These are phyloP conservation scores for Capillidium rhysosporum DNA, from an alignment of 371 early-diverging fungal genomes.

Conservation along the genomic window DNA sequence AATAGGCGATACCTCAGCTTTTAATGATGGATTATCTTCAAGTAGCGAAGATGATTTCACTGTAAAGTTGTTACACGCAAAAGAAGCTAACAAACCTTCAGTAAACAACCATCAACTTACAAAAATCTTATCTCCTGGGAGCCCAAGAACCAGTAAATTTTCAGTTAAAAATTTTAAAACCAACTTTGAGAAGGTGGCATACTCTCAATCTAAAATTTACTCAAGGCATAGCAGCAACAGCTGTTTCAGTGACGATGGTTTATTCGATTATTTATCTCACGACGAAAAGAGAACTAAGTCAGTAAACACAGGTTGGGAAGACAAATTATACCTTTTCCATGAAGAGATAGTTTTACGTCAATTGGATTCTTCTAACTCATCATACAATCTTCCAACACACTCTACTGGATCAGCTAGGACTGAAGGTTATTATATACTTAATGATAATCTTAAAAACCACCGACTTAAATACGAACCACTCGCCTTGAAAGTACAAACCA, in stretches of 20 bases:
- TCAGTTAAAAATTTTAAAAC: neutral
- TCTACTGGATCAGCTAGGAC: slow-evolving; percentile 64
- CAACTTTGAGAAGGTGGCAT: no score
- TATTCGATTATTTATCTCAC: neutral
- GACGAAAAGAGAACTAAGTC: no score
- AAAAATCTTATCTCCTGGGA: neutral
- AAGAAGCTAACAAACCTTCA: neutral
- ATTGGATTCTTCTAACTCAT: neutral
- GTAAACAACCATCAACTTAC: neutral
- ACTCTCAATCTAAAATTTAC: no score
- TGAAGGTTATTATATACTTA: slow-evolving; percentile 43
- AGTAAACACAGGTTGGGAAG: neutral
- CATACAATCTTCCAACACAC: slow-evolving; percentile 14
- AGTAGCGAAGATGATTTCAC: neutral
- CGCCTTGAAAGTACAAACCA: slow-evolving; percentile 4
- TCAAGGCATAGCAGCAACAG: neutral
- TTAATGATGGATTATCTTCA: neutral
- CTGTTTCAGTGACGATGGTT: neutral
- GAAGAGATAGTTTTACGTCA: neutral
- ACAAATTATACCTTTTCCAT: neutral
- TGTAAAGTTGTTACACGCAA: neutral
- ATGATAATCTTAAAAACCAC: slow-evolving; percentile 38
- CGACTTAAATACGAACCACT: slow-evolving; percentile 26
- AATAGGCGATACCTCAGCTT: neutral
- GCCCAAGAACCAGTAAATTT: neutral